Evolutionary conservation across 495 filamentous ascomycete species (phyloP), one percentile per base, ranked within the genome.

Genomic region (Beverwykella pulmonaria): DNA sequence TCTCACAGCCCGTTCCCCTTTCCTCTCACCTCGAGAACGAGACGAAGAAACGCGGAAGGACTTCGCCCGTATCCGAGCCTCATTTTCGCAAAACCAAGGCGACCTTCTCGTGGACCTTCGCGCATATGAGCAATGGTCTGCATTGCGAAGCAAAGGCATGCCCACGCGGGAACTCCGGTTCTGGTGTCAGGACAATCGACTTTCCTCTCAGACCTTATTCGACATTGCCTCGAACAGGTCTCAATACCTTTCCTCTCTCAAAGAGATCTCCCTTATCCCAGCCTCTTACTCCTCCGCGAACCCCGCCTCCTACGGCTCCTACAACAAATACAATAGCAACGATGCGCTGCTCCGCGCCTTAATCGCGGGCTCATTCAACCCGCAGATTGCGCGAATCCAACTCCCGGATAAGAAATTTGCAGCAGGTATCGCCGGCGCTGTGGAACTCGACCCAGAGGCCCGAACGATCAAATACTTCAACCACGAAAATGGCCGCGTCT

Each of bases 341-440:
- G 70, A 70, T 20, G 70, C 83, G 2, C 88, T 98, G 47, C 76
- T 98, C 47, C 90, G 93, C 32, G 91, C 94, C 0, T 82, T 98
- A 7, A 85, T 96, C n/a, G 93, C 93, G 15, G 92, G 87, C 17
- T 87, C 94, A 9, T 97, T 98, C 82, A 87, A 89, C 30, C 94
- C 94, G 0, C 92, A 98, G 73, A 83, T 96, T 63, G 92, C 91
- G 25, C 87, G 92, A 48, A 96, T 98, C 75, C 87, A 88, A 41
- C 89, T 96, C 73, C 94, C 94, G 0, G 92, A 97, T 77, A 93
- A 95, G 82, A 97, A 95, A 74, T 98, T 94, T 77, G 89, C 90
- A 32, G 85, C 87, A 29, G 90, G 89, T 0, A 81, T 92, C 59
- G 87, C 90, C 1, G 94, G 94, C 27, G 90, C 94, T 2, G 88